Percentiles rank a stretch among this genome's conserved stretches.
phyloP scores from a whole-genome alignment of 257 asterid species.

The Jacaranda mimosifolia region DNA sequence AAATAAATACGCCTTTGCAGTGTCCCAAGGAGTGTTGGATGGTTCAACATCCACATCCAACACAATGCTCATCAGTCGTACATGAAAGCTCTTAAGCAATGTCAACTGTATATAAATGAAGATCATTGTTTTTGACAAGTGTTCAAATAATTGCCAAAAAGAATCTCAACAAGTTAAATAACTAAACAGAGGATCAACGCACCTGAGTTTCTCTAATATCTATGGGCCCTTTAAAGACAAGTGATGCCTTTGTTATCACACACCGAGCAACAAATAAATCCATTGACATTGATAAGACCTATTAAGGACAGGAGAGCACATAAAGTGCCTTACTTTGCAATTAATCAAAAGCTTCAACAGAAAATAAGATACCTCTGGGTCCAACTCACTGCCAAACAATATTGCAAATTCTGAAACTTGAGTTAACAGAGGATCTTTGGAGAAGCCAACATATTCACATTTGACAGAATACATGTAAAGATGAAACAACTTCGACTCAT shows the following conservation, averaged over 20 bases:
- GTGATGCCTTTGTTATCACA: slow-evolving; percentile 78
- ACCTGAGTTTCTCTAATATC: slow-evolving; percentile 83
- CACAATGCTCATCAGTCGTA: slow-evolving; percentile 96
- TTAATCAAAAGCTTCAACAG: slow-evolving; percentile 22
- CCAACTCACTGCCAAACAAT: slow-evolving; percentile 89
- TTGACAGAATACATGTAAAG: slow-evolving; percentile 81
- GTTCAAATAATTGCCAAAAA: slow-evolving; percentile 23
- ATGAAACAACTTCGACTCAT: slow-evolving; percentile 58
- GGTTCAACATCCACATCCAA: slow-evolving; percentile 99
- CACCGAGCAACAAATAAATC: slow-evolving; percentile 95
- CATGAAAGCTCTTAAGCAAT: slow-evolving; percentile 90
- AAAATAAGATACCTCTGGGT: slow-evolving; percentile 74
- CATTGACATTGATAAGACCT: slow-evolving; percentile 93
- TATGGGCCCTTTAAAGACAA: slow-evolving; percentile 68
- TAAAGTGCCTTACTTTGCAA: slow-evolving; percentile 29
- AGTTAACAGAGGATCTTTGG: slow-evolving; percentile 86
- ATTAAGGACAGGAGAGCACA: slow-evolving; percentile 39
- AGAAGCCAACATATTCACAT: slow-evolving; percentile 74
- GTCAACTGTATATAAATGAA: slow-evolving; percentile 61
- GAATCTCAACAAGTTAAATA: slow-evolving; percentile 29
- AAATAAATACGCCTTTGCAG: slow-evolving; percentile 91
- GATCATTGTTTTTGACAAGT: slow-evolving; percentile 32
- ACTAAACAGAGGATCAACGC: slow-evolving; percentile 35
- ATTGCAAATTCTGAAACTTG: slow-evolving; percentile 93
- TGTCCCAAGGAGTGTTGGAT: slow-evolving; percentile 96